Conservation (phyloP, 1,284 basidiomycete species). For the Apiotrichum domesticum region DNA sequence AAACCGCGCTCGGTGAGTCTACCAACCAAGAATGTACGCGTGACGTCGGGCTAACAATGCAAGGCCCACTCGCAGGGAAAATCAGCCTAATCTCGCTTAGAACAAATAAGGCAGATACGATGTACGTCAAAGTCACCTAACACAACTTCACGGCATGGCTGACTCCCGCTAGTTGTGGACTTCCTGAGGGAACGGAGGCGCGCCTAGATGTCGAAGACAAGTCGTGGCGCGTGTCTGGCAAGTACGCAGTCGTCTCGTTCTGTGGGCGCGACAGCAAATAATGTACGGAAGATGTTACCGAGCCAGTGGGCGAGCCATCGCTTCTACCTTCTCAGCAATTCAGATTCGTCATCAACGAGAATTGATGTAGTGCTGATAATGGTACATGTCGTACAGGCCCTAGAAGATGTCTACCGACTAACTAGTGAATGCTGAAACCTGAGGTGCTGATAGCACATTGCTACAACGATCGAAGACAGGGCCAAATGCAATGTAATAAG, state of each 20-base stretch:
- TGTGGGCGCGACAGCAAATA: neutral
- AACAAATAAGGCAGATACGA: slow-evolving; percentile 95
- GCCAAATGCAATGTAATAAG: too few relatives aligned
- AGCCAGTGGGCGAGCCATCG: too few relatives aligned
- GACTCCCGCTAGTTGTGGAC: slow-evolving; percentile 29
- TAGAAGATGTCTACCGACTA: too few relatives aligned
- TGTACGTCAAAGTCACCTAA: slow-evolving; percentile 36
- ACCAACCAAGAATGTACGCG: too few relatives aligned
- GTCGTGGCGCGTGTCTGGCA: slow-evolving; percentile 44
- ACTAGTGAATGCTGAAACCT: too few relatives aligned
- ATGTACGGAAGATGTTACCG: too few relatives aligned
- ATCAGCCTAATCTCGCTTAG: slow-evolving; percentile 78
- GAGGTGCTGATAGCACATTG: too few relatives aligned
- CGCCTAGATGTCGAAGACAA: slow-evolving; percentile 29
- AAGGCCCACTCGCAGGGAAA: slow-evolving; percentile 70
- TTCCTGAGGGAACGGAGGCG: slow-evolving; percentile 36
- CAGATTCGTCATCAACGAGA: too few relatives aligned
- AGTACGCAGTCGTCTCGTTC: slow-evolving; percentile 44
- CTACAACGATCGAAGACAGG: too few relatives aligned
- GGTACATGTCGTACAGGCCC: too few relatives aligned
- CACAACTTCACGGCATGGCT: neutral
- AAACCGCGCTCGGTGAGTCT: slow-evolving; percentile 62
- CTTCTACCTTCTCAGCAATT: too few relatives aligned
- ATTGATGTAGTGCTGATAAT: too few relatives aligned
- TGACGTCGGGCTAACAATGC: neutral